phyloP scores from a whole-genome alignment of 2,329 filamentous ascomycete genomes.

The Seiridium cupressi region DNA sequence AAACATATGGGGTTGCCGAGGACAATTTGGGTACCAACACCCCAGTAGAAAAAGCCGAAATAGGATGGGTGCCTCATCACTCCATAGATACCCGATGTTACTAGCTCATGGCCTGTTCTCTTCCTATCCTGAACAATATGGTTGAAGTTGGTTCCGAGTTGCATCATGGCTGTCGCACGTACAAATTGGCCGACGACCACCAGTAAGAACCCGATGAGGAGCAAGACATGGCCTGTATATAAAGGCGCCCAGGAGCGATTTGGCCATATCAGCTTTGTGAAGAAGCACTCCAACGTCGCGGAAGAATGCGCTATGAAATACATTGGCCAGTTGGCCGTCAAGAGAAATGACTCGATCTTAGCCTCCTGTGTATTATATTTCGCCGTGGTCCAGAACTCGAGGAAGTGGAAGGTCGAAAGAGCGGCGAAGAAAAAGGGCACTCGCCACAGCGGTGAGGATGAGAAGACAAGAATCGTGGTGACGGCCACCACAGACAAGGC shows the following conservation, averaged over 20 bases:
- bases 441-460: slow-evolving; percentile 54
- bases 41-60: slow-evolving; percentile 99
- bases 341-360: slow-evolving; percentile 73
- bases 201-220: slow-evolving; percentile 60
- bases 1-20: slow-evolving; percentile 83
- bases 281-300: slow-evolving; percentile 70
- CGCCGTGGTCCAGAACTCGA: slow-evolving; percentile 92
- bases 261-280: slow-evolving; percentile 58
- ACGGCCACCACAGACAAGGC: slow-evolving; percentile 33
- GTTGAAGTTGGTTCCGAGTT: slow-evolving; percentile 90
- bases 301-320: slow-evolving; percentile 81
- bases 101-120: slow-evolving; percentile 69
- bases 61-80: slow-evolving; percentile 84
- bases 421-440: slow-evolving; percentile 64
- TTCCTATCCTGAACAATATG: slow-evolving; percentile 76
- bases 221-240: slow-evolving; percentile 37
- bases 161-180: slow-evolving; percentile 81
- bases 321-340: slow-evolving; percentile 78
- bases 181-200: slow-evolving; percentile 71
- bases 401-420: slow-evolving; percentile 85
- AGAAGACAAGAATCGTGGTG: slow-evolving; percentile 30
- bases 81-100: slow-evolving; percentile 78
- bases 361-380: slow-evolving; percentile 76
- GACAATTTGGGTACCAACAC: slow-evolving; percentile 87
- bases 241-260: slow-evolving; percentile 43